Base-by-base conservation (phyloP, 495 filamentous ascomycete genomes). In the Trichoderma parareesei region DNA sequence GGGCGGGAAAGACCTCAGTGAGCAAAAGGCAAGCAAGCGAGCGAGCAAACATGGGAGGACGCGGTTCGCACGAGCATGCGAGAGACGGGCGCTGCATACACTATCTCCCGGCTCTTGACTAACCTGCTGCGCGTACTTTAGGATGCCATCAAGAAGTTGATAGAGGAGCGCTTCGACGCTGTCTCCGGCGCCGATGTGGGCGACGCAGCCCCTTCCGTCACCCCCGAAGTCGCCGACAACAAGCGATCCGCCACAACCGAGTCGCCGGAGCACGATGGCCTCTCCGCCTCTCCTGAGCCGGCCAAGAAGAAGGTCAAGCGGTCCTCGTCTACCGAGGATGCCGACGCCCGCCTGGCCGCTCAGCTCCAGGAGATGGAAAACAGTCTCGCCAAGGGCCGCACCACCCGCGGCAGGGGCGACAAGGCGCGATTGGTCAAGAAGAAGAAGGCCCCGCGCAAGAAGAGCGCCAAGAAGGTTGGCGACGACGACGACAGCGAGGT, bases 311-410 rank as follows among this genome's bases (percentile, higher is more conserved):
- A 79, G 68, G 79, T 82, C 67, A 88, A 89, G 73, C 84, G 82
- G 53, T 82, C 81, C 65, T 75, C 72, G 69, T 75, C 71, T 40
- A 74, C 67, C 65, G 77, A 78, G 63, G 91, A 96, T 65, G 90
- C 90, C 53, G 93, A 98, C 74, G 93, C 92, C 14, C 81, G 86
- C 9, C 82, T 92, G 64, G 94, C 94, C 2, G 92, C 91, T 3
- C 86, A 88, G 72, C 81, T 98, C 38, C 94, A 98, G 76, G 94
- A 92, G 2, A 88, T 96, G 75, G 91, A 94, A 79, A 96, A 97
- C 73, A 78, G 84, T 65, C 79, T 85, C 40, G 72, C 74, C 5
- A 77, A 77, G 37, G 86, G 83, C 27, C 82, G 93, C 20, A 79
- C 87, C 18, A 96, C 92, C 1, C 80, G 93, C 42, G 90, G 87